A percentile compares a stretch with the other conserved stretches of the same genome.
Conservation (phyloP, 371 early-diverging fungal genomes). For the Haplosporangium sp. region DNA sequence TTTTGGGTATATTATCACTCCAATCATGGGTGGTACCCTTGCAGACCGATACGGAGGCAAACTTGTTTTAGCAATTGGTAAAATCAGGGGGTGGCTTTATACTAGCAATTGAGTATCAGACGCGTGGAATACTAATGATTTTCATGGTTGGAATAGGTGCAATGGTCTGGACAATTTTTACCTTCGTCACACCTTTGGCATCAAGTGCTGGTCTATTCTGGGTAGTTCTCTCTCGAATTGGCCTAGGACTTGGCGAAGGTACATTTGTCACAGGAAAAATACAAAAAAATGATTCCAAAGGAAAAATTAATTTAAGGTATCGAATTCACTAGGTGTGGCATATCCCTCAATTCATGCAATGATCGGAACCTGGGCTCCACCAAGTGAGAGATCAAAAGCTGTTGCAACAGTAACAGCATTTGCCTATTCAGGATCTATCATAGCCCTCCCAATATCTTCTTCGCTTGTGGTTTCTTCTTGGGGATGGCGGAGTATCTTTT, state of each 20-base stretch:
- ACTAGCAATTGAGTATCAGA: neutral
- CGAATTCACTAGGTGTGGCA: slow-evolving; percentile 25
- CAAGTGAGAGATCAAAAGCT: slow-evolving; percentile 48
- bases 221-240: slow-evolving; percentile 40
- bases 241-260: slow-evolving; percentile 56
- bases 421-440: slow-evolving; percentile 43
- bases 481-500: slow-evolving; percentile 58
- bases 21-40: slow-evolving; percentile 50
- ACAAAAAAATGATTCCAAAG: too few species aligned
- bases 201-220: slow-evolving; percentile 25
- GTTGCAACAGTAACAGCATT: slow-evolving; percentile 50
- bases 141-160: slow-evolving; percentile 27
- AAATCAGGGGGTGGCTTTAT: neutral
- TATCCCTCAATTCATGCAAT: slow-evolving; percentile 55
- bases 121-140: neutral
- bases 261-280: neutral
- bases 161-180: slow-evolving; percentile 44
- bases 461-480: slow-evolving; percentile 49
- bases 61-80: slow-evolving; percentile 48
- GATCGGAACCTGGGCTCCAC: slow-evolving; percentile 52
- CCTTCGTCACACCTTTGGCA: slow-evolving; percentile 46
- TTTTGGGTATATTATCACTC: slow-evolving; percentile 54
- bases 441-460: slow-evolving; percentile 55
- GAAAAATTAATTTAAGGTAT: neutral
- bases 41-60: slow-evolving; percentile 58